A percentile compares a stretch with the other conserved stretches of the same genome.
Conservation (phyloP, 225 moss, liverwort and hornwort genomes). For the Bryum argenteum region DNA sequence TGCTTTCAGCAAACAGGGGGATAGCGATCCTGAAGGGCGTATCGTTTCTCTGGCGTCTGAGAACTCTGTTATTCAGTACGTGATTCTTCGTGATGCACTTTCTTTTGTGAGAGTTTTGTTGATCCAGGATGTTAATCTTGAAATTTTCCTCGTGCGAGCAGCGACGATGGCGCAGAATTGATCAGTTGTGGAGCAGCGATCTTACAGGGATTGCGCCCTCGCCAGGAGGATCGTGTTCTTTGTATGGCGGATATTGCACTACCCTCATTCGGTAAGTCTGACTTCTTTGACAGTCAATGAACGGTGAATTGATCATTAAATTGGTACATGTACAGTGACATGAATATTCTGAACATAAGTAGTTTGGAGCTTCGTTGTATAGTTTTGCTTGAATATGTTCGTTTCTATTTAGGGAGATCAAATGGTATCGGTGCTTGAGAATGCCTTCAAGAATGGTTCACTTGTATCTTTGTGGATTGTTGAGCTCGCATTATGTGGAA, state of each 20-base stretch:
- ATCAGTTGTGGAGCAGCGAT: conserved; percentile 68
- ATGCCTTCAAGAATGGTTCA: conserved; percentile 3
- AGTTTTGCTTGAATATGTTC: background rate
- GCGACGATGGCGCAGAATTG: conserved; percentile 33
- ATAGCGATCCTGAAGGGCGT: conserved; percentile 15
- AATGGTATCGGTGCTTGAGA: background rate
- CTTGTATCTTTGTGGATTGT: background rate
- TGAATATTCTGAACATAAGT: conserved; percentile 2
- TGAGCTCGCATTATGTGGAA: conserved; percentile 20
- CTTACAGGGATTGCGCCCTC: conserved; percentile 60
- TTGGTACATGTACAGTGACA: too few relatives aligned
- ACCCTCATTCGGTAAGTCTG: conserved; percentile 55
- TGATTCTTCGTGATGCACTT: conserved; percentile 7
- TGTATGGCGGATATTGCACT: conserved; percentile 62
- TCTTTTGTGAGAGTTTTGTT: background rate
- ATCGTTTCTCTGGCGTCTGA: conserved; percentile 32
- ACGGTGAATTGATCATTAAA: background rate
- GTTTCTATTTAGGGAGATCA: conserved; percentile 22
- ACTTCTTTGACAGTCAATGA: background rate
- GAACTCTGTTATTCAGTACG: conserved; percentile 25
- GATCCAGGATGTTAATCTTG: conserved; percentile 7
- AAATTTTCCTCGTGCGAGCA: conserved; percentile 22
- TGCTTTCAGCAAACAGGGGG: conserved; percentile 22
- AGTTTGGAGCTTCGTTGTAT: conserved; percentile 1
- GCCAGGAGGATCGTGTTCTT: conserved; percentile 78